These are phyloP conservation scores for Fraxinus platypoda DNA, from an alignment of 305 asterid genomes.

Conservation along the genomic window DNA sequence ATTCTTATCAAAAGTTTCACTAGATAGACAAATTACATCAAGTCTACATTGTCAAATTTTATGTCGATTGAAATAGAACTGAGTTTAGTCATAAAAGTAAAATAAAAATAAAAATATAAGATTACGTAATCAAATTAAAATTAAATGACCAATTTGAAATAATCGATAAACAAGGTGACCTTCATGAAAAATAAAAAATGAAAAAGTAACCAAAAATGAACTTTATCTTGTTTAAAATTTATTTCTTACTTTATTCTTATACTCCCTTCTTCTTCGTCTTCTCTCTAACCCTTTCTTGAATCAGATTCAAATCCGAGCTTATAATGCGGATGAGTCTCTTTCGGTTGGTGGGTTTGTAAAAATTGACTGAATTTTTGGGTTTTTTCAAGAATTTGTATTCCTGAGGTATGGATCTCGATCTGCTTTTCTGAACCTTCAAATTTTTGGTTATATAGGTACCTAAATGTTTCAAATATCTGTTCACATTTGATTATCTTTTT, in stretches of 20 bases:
- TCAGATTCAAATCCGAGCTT: slow-evolving; percentile 42
- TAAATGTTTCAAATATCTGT: slow-evolving; percentile 20
- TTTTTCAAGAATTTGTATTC: slow-evolving; percentile 12
- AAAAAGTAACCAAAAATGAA: too few species aligned
- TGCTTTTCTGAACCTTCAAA: slow-evolving; percentile 20
- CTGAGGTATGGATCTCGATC: slow-evolving; percentile 44
- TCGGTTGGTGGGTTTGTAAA: slow-evolving; percentile 1
- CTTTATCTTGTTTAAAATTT: slow-evolving; percentile 10
- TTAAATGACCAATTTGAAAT: not conserved
- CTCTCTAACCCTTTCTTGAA: slow-evolving; percentile 35
- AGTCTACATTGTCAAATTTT: not conserved
- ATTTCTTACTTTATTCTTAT: not conserved
- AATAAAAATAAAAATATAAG: not conserved
- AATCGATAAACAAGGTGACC: not conserved
- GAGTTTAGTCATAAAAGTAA: not conserved
- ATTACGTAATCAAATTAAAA: not conserved
- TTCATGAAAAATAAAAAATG: not conserved
- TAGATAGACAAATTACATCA: not conserved
- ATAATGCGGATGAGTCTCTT: slow-evolving; percentile 30
- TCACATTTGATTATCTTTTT: slow-evolving; percentile 2
- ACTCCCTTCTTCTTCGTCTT: slow-evolving; percentile 16
- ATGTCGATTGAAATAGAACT: not conserved
- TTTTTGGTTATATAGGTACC: slow-evolving; percentile 8
- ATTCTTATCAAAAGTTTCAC: not conserved
- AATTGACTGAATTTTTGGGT: slow-evolving; percentile 27